Conservation (phyloP, 176 grass and related monocot genomes). For the Musa schizocarpa region DNA sequence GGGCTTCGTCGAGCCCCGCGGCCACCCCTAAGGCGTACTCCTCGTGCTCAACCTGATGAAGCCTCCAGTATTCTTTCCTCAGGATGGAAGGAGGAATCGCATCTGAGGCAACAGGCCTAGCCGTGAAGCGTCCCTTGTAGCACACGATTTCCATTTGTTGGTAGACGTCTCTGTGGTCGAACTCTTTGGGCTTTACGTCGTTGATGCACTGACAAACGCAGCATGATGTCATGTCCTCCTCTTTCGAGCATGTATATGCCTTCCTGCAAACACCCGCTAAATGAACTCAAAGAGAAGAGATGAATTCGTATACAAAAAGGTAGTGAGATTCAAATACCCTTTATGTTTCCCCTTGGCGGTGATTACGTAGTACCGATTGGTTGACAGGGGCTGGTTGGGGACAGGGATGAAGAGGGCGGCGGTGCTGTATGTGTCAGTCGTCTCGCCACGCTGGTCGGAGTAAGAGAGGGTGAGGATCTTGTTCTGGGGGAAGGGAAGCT, state of each 20-base stretch:
- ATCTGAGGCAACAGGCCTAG: slow-evolving; percentile 36
- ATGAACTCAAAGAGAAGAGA: not conserved
- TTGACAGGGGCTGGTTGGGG: slow-evolving; percentile 29
- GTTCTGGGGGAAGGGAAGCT: slow-evolving; percentile 52
- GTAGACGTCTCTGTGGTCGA: slow-evolving; percentile 51
- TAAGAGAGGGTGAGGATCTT: slow-evolving; percentile 34
- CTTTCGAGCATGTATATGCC: slow-evolving; percentile 35
- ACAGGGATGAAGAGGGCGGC: slow-evolving; percentile 58
- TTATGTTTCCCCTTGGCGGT: slow-evolving; percentile 22
- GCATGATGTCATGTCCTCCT: slow-evolving; percentile 33
- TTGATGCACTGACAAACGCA: slow-evolving; percentile 30
- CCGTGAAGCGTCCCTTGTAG: slow-evolving; percentile 30
- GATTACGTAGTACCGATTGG: slow-evolving; percentile 52
- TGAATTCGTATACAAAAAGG: not conserved
- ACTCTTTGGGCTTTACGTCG: slow-evolving; percentile 29
- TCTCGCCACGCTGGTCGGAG: slow-evolving; percentile 16
- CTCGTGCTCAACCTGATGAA: slow-evolving; percentile 24
- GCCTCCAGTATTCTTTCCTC: slow-evolving; percentile 33
- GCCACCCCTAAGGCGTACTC: slow-evolving; percentile 29
- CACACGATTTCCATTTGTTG: slow-evolving; percentile 54
- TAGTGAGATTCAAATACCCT: slow-evolving; percentile 18
- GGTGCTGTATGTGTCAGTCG: slow-evolving; percentile 13
- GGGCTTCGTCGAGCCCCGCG: slow-evolving; percentile 15
- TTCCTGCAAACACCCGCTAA: slow-evolving; percentile 16
- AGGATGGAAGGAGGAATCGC: slow-evolving; percentile 30